Evolutionary conservation across 1,139 yeast genomes (phyloP).

Genomic region (Eremothecium gossypii): DNA sequence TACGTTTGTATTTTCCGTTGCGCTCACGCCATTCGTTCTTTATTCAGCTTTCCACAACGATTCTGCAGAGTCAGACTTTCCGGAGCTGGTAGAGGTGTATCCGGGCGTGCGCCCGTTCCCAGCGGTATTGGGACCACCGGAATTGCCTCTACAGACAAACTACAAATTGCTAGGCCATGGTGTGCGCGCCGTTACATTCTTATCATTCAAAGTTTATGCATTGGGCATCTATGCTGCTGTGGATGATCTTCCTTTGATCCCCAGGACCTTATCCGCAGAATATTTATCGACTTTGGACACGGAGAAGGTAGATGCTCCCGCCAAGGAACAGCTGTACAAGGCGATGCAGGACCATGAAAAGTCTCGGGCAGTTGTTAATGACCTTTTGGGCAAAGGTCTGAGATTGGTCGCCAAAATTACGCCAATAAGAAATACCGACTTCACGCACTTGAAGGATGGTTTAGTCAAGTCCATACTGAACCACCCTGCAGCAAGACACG

Average conservation of each 20-base stretch:
- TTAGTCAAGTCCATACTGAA: slow-evolving; percentile 54
- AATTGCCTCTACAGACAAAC: slow-evolving; percentile 17
- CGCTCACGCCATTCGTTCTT: background rate
- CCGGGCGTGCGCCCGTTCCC: slow-evolving; percentile 47
- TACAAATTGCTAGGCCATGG: slow-evolving; percentile 68
- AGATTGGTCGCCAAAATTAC: slow-evolving; percentile 64
- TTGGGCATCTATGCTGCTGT: slow-evolving; percentile 68
- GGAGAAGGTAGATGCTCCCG: slow-evolving; percentile 27
- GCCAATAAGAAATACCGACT: slow-evolving; percentile 85
- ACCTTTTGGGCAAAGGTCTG: slow-evolving; percentile 51
- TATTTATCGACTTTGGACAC: slow-evolving; percentile 33
- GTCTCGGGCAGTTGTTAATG: slow-evolving; percentile 45
- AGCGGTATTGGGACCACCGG: slow-evolving; percentile 14
- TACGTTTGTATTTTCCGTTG: background rate
- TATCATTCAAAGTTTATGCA: slow-evolving; percentile 79
- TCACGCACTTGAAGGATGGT: slow-evolving; percentile 82
- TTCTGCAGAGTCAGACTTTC: slow-evolving; percentile 10
- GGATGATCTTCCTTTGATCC: slow-evolving; percentile 43
- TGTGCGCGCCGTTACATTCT: slow-evolving; percentile 69
- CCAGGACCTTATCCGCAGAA: slow-evolving; percentile 37
- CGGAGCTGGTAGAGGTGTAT: slow-evolving; percentile 37
- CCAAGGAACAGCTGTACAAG: slow-evolving; percentile 41
- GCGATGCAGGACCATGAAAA: slow-evolving; percentile 52
- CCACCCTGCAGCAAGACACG: slow-evolving; percentile 30
- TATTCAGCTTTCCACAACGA: slow-evolving; percentile 6